Evolutionary conservation across 371 early-diverging fungal genomes (phyloP), one percentile per base, ranked within the genome.

Genomic region (Mortierella sp.): DNA sequence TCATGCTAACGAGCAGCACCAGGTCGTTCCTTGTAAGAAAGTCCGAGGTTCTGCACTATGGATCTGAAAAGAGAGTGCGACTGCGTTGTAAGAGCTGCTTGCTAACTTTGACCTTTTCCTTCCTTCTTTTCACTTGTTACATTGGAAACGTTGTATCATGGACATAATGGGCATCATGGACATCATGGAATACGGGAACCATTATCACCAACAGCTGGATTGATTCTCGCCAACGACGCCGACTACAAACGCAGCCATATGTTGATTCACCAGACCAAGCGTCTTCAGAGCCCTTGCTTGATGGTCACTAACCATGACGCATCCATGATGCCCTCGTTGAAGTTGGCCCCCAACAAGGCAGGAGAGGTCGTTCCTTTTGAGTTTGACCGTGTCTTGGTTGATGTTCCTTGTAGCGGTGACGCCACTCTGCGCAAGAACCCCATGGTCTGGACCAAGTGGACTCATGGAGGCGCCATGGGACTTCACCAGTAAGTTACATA

Each of bases 391-490:
- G 96, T 99, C 51, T 91, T 99, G 69, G 96, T 96, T 80, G 99
- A 99, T 92, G 99, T 99, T 0, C 99, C 99, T 2, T 99, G 99
- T 93, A 93, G 98, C 78, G 98, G 99, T 72, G 99, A 99, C 89
- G 99, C 99, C 69, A 99, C 99, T 1, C 87, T 99, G 54, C 94
- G 99, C 86, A 99, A 99, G 90, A 99, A 99, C 88, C 91, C 92
- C 77, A 90, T 90, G 74, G 96, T 99, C 51, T 98, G 99, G 96
- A 90, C 90, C 46, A 93, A 92, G 64, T 99, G 99, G 99, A 89
- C 89, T 11, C 87, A 93, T 69, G 92, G 90, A 34, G 91, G 92
- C 69, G 98, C 95, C 14, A 90, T 96, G 74, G 92, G 92, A 31
- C 94, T 99, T 72, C 98, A 98, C 87, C 90, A 91, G 92, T 93